Base-by-base conservation (phyloP, 768 basidiomycete genomes). In the Lactarius sanguifluus region DNA sequence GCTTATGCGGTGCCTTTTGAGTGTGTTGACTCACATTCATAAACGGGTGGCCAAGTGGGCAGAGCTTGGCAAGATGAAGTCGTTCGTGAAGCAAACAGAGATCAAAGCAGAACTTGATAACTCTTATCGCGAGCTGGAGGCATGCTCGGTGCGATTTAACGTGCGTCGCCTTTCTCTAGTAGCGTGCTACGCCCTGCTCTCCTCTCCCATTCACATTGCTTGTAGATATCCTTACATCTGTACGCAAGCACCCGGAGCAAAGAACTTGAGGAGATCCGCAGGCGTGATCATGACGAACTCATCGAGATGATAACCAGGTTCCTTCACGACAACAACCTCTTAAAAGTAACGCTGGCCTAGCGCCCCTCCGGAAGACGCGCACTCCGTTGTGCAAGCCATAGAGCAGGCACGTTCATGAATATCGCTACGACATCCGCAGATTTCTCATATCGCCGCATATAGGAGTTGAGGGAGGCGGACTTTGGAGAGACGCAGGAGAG, bases 191-290 rank as follows among this genome's bases (percentile, higher is more conserved):
- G n/a, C 18, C 12, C n/a, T 28, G 9, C 55, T 30, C n/a, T 28
- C n/a, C 25, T 16, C 15, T 32, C 28, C 6, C 10, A 16, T 54
- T 28, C 40, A 20, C 15, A 6, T 20, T 4, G 2, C 47, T 54
- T 34, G 23, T 50, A 65, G 64, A 70, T 70, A 5, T 52, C 59
- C 40, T 36, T 70, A n/a, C 64, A 69, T 59, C 20, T 70, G 41
- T 7, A 63, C 12, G 64, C 64, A 16, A 63, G 15, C 23, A 38
- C 1, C n/a, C 60, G 55, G 32, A 57, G 54, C 36, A 28, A 61
- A 40, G 66, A 69, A 23, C 67, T 69, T 30, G 69, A 68, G 56
- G 69, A 62, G 34, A 47, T 69, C 30, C 69, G 69, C 34, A 67
- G 23, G 54, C 69, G 15, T n/a, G 69, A 69, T 55, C 69, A 69